Evolutionary conservation across 2,329 filamentous ascomycete genomes (phyloP).

Genomic region (Huntiella decipiens): DNA sequence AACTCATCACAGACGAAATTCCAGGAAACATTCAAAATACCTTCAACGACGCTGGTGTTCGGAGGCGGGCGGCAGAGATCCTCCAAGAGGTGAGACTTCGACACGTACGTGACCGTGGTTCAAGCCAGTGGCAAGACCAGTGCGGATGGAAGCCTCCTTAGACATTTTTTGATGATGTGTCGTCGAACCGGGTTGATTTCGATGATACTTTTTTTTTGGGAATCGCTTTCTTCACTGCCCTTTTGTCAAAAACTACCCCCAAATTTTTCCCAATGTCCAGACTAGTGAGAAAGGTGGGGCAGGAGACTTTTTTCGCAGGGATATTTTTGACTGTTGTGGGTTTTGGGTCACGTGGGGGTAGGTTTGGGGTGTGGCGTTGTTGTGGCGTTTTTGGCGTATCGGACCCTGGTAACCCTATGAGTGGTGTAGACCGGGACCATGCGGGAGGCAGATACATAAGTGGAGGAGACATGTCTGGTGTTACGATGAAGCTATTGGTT

Average conservation of each 20-base stretch:
- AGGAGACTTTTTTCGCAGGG: background rate
- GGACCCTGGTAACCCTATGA: too few relatives aligned
- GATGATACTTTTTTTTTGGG: conserved; percentile 7
- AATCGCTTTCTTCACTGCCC: background rate
- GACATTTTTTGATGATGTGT: conserved; percentile 28
- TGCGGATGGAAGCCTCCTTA: conserved; percentile 37
- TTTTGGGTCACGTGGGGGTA: conserved; percentile 3
- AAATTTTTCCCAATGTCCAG: background rate
- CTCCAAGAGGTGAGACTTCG: conserved; percentile 55
- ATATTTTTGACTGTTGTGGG: conserved; percentile 5
- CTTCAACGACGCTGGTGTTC: conserved; percentile 2
- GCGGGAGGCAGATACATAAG: too few relatives aligned
- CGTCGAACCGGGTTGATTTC: conserved; percentile 15
- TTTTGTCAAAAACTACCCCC: too few relatives aligned
- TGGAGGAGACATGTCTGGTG: too few relatives aligned
- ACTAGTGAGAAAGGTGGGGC: conserved; percentile 4
- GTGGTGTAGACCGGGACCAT: too few relatives aligned
- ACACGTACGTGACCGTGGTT: conserved; percentile 47
- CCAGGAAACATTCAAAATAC: conserved; percentile 9
- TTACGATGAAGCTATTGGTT: too few relatives aligned
- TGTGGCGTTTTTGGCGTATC: too few relatives aligned
- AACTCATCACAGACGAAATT: background rate
- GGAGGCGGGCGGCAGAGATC: conserved; percentile 35
- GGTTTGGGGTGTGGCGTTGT: conserved; percentile 3
- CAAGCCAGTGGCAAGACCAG: conserved; percentile 40